These are phyloP conservation scores for Neonothopanus nambi DNA, from an alignment of 1,284 basidiomycete species.

Conservation along the genomic window DNA sequence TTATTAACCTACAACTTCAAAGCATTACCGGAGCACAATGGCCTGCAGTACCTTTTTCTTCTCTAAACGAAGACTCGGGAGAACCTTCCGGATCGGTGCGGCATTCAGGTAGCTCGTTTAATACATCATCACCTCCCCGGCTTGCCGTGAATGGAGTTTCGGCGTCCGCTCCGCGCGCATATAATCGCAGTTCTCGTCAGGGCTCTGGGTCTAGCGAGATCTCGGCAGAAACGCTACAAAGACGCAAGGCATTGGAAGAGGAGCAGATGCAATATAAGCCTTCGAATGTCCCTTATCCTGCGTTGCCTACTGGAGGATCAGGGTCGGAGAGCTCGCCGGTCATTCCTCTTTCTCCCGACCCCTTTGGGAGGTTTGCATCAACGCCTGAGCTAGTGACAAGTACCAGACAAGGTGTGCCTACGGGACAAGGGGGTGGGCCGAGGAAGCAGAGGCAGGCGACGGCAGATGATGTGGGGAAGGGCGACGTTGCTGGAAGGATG, in stretches of 20 bases:
- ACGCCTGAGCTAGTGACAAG: slow-evolving; percentile 33
- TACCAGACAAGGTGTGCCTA: slow-evolving; percentile 14
- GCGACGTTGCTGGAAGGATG: slow-evolving; percentile 15
- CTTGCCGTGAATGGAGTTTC: slow-evolving; percentile 70
- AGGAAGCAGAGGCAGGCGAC: slow-evolving; percentile 21
- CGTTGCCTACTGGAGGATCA: slow-evolving; percentile 30
- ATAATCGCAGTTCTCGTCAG: slow-evolving; percentile 34
- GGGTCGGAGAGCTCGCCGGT: slow-evolving; percentile 41
- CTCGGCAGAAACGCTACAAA: slow-evolving; percentile 50
- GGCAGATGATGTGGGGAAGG: slow-evolving; percentile 22
- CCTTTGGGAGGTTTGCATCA: slow-evolving; percentile 71
- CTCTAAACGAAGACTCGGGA: slow-evolving; percentile 30
- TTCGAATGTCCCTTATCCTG: slow-evolving; percentile 34
- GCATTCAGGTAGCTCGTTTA: slow-evolving; percentile 11
- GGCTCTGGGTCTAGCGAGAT: slow-evolving; percentile 19
- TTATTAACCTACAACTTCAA: neutral
- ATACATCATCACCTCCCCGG: slow-evolving; percentile 51
- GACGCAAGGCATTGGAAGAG: slow-evolving; percentile 54
- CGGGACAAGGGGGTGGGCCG: no score
- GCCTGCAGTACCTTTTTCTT: slow-evolving; percentile 51
- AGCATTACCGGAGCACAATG: slow-evolving; percentile 32
- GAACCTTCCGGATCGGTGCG: slow-evolving; percentile 14
- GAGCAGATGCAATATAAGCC: slow-evolving; percentile 34
- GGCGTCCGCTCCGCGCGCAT: slow-evolving; percentile 54
- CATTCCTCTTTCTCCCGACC: slow-evolving; percentile 77